A percentile compares a stretch with the other conserved stretches of the same genome.
Conservation (phyloP, 176 grass and related monocot species). For the Pontederia crassipes region DNA sequence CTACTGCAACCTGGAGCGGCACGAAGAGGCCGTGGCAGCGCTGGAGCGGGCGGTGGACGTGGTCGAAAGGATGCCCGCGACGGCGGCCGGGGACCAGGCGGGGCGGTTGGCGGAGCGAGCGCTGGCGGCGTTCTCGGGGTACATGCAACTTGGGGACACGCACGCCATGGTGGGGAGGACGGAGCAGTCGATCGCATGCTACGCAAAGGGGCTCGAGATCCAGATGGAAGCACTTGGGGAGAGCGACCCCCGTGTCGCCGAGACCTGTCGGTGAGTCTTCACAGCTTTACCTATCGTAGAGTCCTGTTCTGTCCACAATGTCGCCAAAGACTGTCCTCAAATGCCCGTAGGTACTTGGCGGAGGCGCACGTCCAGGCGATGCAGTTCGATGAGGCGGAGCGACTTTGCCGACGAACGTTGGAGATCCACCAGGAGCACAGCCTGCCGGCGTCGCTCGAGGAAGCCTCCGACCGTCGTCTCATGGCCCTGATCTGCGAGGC, state of each 20-base stretch:
- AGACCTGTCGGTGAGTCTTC: constrained; percentile 64
- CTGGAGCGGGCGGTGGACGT: constrained; percentile 77
- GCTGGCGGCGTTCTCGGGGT: constrained; percentile 84
- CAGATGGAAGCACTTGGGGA: constrained; percentile 91
- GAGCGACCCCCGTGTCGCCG: constrained; percentile 72
- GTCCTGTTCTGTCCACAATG: not conserved
- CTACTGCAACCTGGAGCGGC: constrained; percentile 58
- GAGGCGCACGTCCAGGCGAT: constrained; percentile 92
- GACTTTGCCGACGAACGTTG: constrained; percentile 62
- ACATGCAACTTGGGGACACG: constrained; percentile 99
- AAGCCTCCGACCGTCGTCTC: constrained; percentile 84
- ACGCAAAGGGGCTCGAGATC: constrained; percentile 86
- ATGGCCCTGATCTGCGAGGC: constrained; percentile 89
- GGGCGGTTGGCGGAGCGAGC: constrained; percentile 16
- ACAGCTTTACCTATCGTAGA: not conserved
- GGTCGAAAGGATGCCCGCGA: constrained; percentile 57
- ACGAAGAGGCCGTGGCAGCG: constrained; percentile 74
- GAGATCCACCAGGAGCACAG: constrained; percentile 96
- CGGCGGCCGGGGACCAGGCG: constrained; percentile 57
- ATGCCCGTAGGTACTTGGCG: constrained; percentile 55
- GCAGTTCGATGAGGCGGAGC: constrained; percentile 93
- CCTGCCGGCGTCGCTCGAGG: constrained; percentile 67
- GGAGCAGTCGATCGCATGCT: constrained; percentile 86
- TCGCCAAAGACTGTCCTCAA: constrained; percentile 25
- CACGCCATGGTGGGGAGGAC: constrained; percentile 87